Percentiles rank a stretch among this genome's conserved stretches.
These are phyloP conservation scores for Gentiana macrophylla DNA, from an alignment of 257 asterid genomes.

Conservation along the genomic window DNA sequence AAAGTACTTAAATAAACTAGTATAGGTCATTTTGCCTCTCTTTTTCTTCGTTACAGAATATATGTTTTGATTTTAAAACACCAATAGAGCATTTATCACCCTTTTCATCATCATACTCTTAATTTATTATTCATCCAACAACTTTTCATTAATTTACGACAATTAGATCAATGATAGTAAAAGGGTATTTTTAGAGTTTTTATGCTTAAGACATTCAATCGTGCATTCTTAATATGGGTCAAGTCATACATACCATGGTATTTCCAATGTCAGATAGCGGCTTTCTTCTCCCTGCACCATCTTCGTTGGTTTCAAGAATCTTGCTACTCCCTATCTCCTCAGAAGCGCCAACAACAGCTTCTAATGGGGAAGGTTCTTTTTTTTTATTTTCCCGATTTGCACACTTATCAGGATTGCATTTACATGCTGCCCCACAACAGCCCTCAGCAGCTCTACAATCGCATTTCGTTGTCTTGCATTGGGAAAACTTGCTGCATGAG, in stretches of 20 bases:
- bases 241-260: conserved; percentile 50
- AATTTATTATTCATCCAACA: too few species aligned
- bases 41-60: too few species aligned
- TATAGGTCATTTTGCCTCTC: too few species aligned
- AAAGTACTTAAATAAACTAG: background rate
- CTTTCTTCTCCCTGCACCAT: conserved; percentile 36
- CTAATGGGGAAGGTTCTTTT: conserved; percentile 15
- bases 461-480: conserved; percentile 73
- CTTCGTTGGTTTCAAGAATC: conserved; percentile 36
- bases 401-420: conserved; percentile 52
- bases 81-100: too few species aligned
- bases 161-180: too few species aligned
- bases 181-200: too few species aligned
- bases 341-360: conserved; percentile 11
- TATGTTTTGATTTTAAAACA: too few species aligned
- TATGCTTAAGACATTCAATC: too few species aligned
- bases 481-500: conserved; percentile 55
- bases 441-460: conserved; percentile 65
- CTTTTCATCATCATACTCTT: too few species aligned
- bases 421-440: conserved; percentile 41
- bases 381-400: conserved; percentile 34
- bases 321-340: conserved; percentile 34
- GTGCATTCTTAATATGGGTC: too few species aligned
- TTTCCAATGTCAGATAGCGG: conserved; percentile 91
- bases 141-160: too few species aligned